phyloP scores from a whole-genome alignment of 768 basidiomycete species.

The Plicaturopsis crispa region DNA sequence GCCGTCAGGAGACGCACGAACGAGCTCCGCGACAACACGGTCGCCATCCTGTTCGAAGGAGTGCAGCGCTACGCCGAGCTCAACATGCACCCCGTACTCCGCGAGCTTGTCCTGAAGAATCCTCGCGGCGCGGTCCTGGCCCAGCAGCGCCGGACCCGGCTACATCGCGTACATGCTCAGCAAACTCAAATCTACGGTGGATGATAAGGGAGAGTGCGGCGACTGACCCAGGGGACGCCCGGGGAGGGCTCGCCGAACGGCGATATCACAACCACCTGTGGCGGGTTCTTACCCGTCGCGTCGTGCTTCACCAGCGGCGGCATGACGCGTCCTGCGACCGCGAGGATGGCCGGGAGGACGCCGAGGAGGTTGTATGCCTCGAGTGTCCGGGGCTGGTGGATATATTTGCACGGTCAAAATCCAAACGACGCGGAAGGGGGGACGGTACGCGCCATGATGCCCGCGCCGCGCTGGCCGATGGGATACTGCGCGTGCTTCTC shows the following conservation, averaged over 20 bases:
- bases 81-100: constrained; percentile 20
- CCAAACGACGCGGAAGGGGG: background rate
- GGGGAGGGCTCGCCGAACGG: no score
- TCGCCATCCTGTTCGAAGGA: constrained; percentile 25
- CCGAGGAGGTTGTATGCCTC: constrained; percentile 22
- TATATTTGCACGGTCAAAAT: background rate
- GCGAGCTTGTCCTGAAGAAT: background rate
- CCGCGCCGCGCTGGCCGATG: constrained; percentile 13
- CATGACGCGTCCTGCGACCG: no score
- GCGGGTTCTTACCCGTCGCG: background rate
- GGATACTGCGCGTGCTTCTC: constrained; percentile 6
- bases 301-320: no score
- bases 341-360: constrained; percentile 13
- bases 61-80: constrained; percentile 24
- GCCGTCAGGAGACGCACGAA: constrained; percentile 8
- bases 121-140: background rate
- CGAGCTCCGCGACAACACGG: constrained; percentile 19
- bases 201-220: no score
- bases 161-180: no score
- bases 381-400: constrained; percentile 15
- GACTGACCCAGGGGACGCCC: no score
- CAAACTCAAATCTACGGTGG: no score
- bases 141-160: no score
- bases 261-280: background rate
- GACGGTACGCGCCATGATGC: background rate